Percentiles rank a stretch among this genome's conserved stretches.
Conservation (phyloP, 345 rosid species). For the Eutrema yunnanense region DNA sequence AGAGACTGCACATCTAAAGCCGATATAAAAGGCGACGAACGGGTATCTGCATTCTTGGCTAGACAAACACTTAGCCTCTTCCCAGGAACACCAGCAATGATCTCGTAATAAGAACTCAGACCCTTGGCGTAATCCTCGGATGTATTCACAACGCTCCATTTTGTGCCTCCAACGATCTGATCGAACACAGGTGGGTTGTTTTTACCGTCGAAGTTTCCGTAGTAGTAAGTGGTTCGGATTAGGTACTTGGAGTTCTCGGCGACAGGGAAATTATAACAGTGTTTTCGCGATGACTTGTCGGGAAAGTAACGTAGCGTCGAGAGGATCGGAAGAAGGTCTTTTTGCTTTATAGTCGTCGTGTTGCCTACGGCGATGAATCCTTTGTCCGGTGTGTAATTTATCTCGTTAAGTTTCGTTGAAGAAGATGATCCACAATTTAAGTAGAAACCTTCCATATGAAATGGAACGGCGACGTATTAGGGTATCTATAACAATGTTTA, state of each 20-base stretch:
- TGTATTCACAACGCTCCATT: conserved; percentile 77
- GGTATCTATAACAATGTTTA: background rate
- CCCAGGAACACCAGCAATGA: conserved; percentile 39
- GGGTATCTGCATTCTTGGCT: conserved; percentile 58
- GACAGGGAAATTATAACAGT: conserved; percentile 56
- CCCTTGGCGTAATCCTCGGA: conserved; percentile 68
- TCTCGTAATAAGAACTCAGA: conserved; percentile 63
- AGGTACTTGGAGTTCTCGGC: conserved; percentile 60
- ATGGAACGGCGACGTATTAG: background rate
- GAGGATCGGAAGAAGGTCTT: conserved; percentile 44
- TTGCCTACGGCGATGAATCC: conserved; percentile 61
- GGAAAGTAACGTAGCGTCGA: conserved; percentile 76
- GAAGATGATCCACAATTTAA: conserved; percentile 55
- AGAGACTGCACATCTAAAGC: conserved; percentile 60
- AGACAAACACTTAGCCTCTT: conserved; percentile 61
- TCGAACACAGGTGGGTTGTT: conserved; percentile 74
- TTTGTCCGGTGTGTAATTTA: conserved; percentile 56
- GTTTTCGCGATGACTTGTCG: conserved; percentile 45
- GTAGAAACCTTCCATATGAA: conserved; percentile 39
- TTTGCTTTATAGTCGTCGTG: conserved; percentile 38
- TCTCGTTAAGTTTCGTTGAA: conserved; percentile 29
- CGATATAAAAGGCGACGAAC: conserved; percentile 66
- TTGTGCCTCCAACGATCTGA: conserved; percentile 73
- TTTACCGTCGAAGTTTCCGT: conserved; percentile 77
- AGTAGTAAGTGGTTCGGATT: conserved; percentile 63